Evolutionary conservation across 257 asterid species (phyloP).

Genomic region (Haberlea rhodopensis): DNA sequence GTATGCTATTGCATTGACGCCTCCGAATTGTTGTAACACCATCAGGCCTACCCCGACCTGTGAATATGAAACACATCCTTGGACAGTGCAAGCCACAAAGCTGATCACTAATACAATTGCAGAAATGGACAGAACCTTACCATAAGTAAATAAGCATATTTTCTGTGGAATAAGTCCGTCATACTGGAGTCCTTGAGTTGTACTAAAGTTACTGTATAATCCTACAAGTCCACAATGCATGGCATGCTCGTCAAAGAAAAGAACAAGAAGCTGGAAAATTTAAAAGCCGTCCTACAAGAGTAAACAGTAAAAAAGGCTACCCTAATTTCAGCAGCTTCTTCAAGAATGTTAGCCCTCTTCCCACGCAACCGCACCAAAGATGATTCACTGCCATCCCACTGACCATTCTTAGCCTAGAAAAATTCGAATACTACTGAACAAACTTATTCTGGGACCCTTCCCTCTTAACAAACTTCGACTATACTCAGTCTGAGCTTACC

Average conservation of each 20-base stretch:
- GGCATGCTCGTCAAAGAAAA: constrained; percentile 6
- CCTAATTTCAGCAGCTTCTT: constrained; percentile 74
- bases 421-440: constrained; percentile 10
- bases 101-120: neutral
- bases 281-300: neutral
- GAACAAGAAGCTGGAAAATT: constrained; percentile 7
- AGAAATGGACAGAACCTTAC: constrained; percentile 37
- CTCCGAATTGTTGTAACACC: constrained; percentile 91
- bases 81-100: neutral
- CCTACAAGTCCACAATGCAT: constrained; percentile 38
- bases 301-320: constrained; percentile 32
- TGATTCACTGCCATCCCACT: constrained; percentile 59
- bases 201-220: constrained; percentile 55
- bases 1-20: constrained; percentile 77
- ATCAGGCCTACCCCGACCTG: constrained; percentile 91
- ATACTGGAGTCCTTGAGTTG: constrained; percentile 48
- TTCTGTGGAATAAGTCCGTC: constrained; percentile 69
- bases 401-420: constrained; percentile 64
- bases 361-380: constrained; percentile 73
- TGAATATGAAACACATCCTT: constrained; percentile 5
- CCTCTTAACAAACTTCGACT: neutral
- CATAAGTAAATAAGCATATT: constrained; percentile 66
- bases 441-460: neutral
- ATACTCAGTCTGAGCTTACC: constrained; percentile 37
- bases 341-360: constrained; percentile 38